Conservation (phyloP, 2,329 filamentous ascomycete species). For the Esteya vermicola region DNA sequence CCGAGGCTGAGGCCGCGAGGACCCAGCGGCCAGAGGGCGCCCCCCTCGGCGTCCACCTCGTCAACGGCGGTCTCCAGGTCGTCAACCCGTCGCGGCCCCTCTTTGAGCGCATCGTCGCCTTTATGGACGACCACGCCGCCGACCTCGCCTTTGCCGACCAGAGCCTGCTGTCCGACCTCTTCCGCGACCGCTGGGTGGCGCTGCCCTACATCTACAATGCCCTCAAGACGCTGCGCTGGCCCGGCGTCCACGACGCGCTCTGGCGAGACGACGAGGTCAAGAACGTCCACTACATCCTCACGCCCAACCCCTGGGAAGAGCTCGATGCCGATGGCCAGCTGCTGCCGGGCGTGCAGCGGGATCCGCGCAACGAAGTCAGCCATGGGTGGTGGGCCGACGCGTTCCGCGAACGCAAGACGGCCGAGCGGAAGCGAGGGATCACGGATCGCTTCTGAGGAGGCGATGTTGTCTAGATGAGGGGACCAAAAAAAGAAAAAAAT, state of each 20-base stretch:
- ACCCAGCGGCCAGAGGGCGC: too few species aligned
- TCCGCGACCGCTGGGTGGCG: constrained; percentile 38
- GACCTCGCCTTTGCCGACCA: constrained; percentile 46
- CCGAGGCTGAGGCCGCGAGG: neutral
- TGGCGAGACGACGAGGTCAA: constrained; percentile 45
- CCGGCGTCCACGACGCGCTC: constrained; percentile 36
- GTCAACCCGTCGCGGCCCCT: constrained; percentile 34
- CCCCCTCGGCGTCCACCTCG: constrained; percentile 32
- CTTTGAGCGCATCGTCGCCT: constrained; percentile 34
- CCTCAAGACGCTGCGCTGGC: constrained; percentile 39
- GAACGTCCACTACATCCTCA: constrained; percentile 47
- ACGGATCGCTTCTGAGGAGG: constrained; percentile 8
- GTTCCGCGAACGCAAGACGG: constrained; percentile 22
- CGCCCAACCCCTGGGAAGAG: constrained; percentile 46
- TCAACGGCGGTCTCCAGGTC: constrained; percentile 44
- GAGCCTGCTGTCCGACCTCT: constrained; percentile 40
- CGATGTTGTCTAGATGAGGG: neutral
- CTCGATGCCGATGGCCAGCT: constrained; percentile 27
- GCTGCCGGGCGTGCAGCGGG: constrained; percentile 13
- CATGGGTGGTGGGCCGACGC: constrained; percentile 42
- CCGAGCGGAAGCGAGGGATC: constrained; percentile 9
- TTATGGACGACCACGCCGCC: constrained; percentile 30
- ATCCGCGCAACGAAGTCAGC: constrained; percentile 27
- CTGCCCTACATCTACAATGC: constrained; percentile 49
- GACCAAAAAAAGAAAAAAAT: neutral